Base-by-base conservation (phyloP, 225 moss, liverwort and hornwort genomes). In the Marchantia paleacea region DNA sequence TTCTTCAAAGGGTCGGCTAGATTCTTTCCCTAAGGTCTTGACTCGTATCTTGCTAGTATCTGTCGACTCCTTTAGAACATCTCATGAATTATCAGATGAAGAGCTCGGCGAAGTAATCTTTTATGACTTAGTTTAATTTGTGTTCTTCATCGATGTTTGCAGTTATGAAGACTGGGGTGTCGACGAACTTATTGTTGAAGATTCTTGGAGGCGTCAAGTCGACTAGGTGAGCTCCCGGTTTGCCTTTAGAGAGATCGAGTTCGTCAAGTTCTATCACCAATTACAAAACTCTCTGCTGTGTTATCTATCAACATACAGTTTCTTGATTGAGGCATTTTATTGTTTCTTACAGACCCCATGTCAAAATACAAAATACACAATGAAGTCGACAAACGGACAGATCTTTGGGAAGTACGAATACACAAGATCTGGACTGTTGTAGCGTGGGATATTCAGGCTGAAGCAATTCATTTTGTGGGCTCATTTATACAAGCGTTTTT, bases 151-250 rank as follows among this genome's bases (percentile, higher is more conserved):
- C 12, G 7, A 69, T 29, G 0, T n/a, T 28, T 89, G 73, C 55
- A 97, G 94, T 84, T 97, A 87, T 72, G 97, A 99, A 82, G 97
- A 99, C 73, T 99, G 97, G 95, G 97, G 97, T 73, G 93, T 99
- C 10, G 93, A 99, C 76, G 97, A 99, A 80, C 88, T 99, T 72
- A 99, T 99, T 71, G 97, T 99, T 20, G 97, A 99, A 83, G 97
- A 99, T 79, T 95, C 97, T 30, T 99, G 95, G 93, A 92, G 97
- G 85, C 95, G 95, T 39, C 95, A 95, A 87, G 97, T 99, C 75
- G 93, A 88, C 7, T 88, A 80, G 72, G 79, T 76, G 39, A 31
- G 75, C 12, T 1, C 9, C 24, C 7, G 12, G 8, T 50, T 22
- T 71, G 39, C 48, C 18, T 1, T 13, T 7, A 31, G 7, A 24